These are phyloP conservation scores for Agrocybe praecox DNA, from an alignment of 768 basidiomycete species.

Conservation along the genomic window DNA sequence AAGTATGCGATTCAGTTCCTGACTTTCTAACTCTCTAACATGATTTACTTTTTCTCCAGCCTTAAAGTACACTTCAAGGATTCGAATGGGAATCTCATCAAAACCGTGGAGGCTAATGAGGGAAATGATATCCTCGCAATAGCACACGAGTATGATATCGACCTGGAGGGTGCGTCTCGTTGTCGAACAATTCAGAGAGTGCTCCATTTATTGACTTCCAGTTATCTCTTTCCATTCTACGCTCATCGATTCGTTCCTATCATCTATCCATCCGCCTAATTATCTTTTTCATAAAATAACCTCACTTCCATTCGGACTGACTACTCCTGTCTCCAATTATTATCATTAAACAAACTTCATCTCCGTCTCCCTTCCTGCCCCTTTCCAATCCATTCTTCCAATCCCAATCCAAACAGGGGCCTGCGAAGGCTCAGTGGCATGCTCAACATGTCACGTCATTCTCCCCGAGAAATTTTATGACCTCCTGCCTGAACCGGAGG, in stretches of 20 bases:
- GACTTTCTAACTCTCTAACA: background rate
- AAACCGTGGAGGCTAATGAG: conserved; percentile 89
- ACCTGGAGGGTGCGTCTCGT: conserved; percentile 78
- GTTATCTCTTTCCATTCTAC: too few species aligned
- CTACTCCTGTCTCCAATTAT: background rate
- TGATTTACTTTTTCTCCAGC: conserved; percentile 38
- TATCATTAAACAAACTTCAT: background rate
- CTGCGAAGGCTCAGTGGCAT: conserved; percentile 95
- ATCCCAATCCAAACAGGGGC: conserved; percentile 59
- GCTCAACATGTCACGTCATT: conserved; percentile 97
- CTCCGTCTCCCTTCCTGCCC: background rate
- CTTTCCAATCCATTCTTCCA: background rate
- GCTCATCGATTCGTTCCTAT: background rate
- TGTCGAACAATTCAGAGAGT: background rate
- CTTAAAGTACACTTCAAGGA: conserved; percentile 92
- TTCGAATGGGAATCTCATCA: conserved; percentile 79
- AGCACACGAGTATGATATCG: conserved; percentile 95
- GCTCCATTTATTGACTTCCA: background rate
- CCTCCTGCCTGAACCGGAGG: conserved; percentile 87
- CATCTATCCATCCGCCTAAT: background rate
- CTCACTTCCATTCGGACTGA: background rate
- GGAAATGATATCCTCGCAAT: conserved; percentile 91
- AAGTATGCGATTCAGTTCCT: conserved; percentile 10
- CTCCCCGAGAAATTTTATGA: conserved; percentile 83
- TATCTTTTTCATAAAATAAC: background rate